phyloP scores from a whole-genome alignment of 768 basidiomycete species.

The Asterophora parasitica region DNA sequence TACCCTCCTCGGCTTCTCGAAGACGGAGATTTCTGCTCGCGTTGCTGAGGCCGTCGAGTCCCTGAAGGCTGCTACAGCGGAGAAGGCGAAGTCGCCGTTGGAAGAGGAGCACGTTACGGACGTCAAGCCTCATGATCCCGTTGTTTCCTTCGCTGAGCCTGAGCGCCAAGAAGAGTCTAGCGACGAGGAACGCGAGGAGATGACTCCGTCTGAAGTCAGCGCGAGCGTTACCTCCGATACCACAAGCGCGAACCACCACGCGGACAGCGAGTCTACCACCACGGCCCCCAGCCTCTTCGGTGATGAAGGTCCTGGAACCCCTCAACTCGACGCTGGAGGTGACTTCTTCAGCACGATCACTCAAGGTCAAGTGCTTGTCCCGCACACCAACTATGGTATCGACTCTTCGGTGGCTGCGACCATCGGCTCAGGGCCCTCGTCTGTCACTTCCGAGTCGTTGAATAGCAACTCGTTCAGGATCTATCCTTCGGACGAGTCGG shows the following conservation, averaged over 20 bases:
- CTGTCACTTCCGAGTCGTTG: slow-evolving; percentile 65
- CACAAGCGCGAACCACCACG: slow-evolving; percentile 48
- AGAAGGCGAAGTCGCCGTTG: slow-evolving; percentile 24
- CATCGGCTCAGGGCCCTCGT: slow-evolving; percentile 85
- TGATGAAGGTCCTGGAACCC: slow-evolving; percentile 67
- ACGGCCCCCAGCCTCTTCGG: slow-evolving; percentile 87
- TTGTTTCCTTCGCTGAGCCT: slow-evolving; percentile 83
- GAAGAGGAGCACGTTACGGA: slow-evolving; percentile 39
- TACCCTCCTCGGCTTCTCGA: slow-evolving; percentile 87
- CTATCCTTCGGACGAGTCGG: slow-evolving; percentile 81
- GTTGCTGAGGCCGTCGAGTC: slow-evolving; percentile 81
- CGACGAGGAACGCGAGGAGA: slow-evolving; percentile 39
- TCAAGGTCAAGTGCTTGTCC: slow-evolving; percentile 54
- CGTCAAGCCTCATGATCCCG: slow-evolving; percentile 58
- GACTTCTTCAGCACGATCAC: slow-evolving; percentile 84
- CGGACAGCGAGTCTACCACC: slow-evolving; percentile 74
- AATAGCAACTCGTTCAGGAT: slow-evolving; percentile 87
- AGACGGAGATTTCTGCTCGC: slow-evolving; percentile 72
- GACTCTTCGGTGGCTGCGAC: slow-evolving; percentile 96
- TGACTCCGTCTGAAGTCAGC: slow-evolving; percentile 74
- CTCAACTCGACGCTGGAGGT: slow-evolving; percentile 58
- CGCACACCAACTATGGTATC: slow-evolving; percentile 72
- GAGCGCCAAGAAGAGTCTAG: slow-evolving; percentile 44
- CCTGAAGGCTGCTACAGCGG: slow-evolving; percentile 46
- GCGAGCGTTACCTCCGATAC: slow-evolving; percentile 58